These are phyloP conservation scores for Pluteus cervinus DNA, from an alignment of 768 basidiomycete genomes.

Conservation along the genomic window DNA sequence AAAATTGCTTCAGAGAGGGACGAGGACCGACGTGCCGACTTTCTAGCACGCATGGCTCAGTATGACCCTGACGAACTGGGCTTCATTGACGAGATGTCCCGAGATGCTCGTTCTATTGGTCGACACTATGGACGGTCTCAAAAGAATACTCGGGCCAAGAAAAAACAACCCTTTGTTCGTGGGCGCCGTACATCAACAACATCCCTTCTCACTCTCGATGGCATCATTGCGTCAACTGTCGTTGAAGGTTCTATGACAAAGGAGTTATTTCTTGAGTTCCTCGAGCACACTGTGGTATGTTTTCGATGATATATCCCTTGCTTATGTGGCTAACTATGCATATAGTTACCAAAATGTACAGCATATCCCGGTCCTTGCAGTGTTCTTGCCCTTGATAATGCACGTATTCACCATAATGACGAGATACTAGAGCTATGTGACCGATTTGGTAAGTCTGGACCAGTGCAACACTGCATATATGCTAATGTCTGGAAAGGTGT, in stretches of 20 bases:
- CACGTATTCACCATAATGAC: conserved; percentile 20
- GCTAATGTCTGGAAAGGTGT: conserved; percentile 14
- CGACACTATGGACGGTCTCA: conserved; percentile 11
- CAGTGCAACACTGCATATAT: background rate
- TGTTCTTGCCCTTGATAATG: conserved; percentile 26
- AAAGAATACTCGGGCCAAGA: conserved; percentile 12
- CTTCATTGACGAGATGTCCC: conserved; percentile 24
- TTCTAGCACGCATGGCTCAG: conserved; percentile 15
- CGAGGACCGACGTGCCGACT: conserved; percentile 15
- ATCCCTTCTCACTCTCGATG: conserved; percentile 20
- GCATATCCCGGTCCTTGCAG: conserved; percentile 19
- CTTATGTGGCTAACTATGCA: background rate
- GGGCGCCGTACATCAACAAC: conserved; percentile 13
- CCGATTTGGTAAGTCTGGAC: conserved; percentile 12
- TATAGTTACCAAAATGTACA: conserved; percentile 13
- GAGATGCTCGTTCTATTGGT: conserved; percentile 15
- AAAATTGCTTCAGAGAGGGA: conserved; percentile 23
- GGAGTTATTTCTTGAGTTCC: conserved; percentile 15
- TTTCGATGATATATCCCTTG: background rate
- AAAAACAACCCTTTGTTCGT: conserved; percentile 17
- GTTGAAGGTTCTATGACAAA: conserved; percentile 23
- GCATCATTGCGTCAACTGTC: conserved; percentile 18
- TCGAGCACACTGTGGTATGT: conserved; percentile 19
- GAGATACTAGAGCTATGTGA: conserved; percentile 16
- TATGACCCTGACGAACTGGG: conserved; percentile 22